Evolutionary conservation across 495 filamentous ascomycete species (phyloP), one percentile per base, ranked within the genome.

Genomic region (Penicillium waksmanii): DNA sequence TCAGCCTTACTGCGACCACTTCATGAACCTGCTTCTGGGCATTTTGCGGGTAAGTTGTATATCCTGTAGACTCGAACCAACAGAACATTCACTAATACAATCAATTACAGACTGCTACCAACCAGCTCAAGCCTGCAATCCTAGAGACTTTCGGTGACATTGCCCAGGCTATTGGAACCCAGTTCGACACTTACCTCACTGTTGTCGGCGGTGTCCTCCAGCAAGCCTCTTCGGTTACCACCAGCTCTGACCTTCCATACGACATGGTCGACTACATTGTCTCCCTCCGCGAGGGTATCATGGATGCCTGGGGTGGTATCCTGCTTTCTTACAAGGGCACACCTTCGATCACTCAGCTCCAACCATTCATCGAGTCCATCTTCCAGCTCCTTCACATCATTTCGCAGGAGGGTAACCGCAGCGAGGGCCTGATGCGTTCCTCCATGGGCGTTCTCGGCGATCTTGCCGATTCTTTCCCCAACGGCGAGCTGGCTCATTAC

Each of bases 91-190:
- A 35, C 57, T 54, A 25, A 60, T 17, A 12, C 9, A 15, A 47
- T 21, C 25, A 13, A 31, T 31, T 50, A n/a, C 54, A 74, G 67
- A 74, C 72, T 31, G 84, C 96, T 23, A 90, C 91, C 60, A 96
- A 98, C 73, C 93, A 97, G 73, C 95, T 98, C 75, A 97, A 97
- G 82, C 95, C 95, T 34, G 93, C 96, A 13, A 98, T 98, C 57
- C 84, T 98, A 18, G 94, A 98, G 73, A 96, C 91, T 67, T 98
- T 98, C 71, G 96, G 95, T 55, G 95, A 98, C 73, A 96, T 98
- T 74, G 94, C 96, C 55, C 91, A 94, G 70, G 95, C 95, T 46
- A 98, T 98, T 74, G 87, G 91, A 56, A 90, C 88, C 13, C 85
- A 93, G 60, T 98, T 98, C 63, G 91, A 96, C 75, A 90, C 87